Evolutionary conservation across 129 eudicot species (phyloP).

Genomic region (Apium graveolens): DNA sequence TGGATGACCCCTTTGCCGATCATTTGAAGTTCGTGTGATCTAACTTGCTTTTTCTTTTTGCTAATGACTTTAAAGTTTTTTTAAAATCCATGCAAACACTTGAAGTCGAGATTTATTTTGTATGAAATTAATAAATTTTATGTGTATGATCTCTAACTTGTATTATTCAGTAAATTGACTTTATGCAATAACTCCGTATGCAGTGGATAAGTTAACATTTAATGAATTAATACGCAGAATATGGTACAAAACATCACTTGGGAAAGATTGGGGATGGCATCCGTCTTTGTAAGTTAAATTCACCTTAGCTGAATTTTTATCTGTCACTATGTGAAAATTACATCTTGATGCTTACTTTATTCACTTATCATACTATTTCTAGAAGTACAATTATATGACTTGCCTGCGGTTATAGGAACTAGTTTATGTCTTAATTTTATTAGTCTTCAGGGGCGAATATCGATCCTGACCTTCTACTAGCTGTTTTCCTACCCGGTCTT

Average conservation of each 20-base stretch:
- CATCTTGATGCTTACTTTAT: neutral
- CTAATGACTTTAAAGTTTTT: neutral
- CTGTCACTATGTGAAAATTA: neutral
- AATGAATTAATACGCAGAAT: slow-evolving; percentile 42
- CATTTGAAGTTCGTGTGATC: too few species aligned
- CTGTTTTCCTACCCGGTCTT: slow-evolving; percentile 94
- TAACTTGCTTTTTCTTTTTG: neutral
- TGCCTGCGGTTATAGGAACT: neutral
- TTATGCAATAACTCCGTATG: neutral
- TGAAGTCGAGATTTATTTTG: neutral
- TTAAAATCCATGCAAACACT: neutral
- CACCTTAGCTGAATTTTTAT: neutral
- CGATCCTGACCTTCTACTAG: slow-evolving; percentile 84
- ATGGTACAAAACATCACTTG: slow-evolving; percentile 60
- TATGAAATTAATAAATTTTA: neutral
- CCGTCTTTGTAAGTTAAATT: slow-evolving; percentile 64
- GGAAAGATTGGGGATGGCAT: slow-evolving; percentile 92
- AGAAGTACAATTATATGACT: neutral
- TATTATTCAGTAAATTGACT: neutral
- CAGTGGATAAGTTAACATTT: neutral
- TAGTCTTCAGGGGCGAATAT: slow-evolving; percentile 71
- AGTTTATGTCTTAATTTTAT: neutral
- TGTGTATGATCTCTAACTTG: neutral
- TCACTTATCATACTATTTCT: neutral
- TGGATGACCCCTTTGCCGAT: too few species aligned